A percentile compares a stretch with the other conserved stretches of the same genome.
phyloP scores from a whole-genome alignment of 768 basidiomycete species.

The Pluteus cervinus region DNA sequence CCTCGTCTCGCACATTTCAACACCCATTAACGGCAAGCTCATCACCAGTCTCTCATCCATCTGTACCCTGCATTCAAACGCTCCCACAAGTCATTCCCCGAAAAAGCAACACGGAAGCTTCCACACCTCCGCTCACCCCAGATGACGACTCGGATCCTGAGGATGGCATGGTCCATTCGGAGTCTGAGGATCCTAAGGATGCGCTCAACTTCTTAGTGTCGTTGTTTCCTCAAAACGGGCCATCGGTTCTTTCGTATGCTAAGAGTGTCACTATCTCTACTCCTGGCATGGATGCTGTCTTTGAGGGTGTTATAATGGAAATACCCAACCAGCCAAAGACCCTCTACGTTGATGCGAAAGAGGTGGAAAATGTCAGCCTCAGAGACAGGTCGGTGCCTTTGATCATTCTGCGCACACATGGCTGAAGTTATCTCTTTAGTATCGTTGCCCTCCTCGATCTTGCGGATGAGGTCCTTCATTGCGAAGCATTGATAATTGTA shows the following conservation, averaged over 20 bases:
- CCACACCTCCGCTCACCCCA: conserved; percentile 78
- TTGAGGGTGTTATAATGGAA: conserved; percentile 75
- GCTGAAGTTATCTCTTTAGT: conserved; percentile 28
- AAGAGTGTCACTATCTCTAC: conserved; percentile 70
- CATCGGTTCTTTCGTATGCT: conserved; percentile 63
- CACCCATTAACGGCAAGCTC: too few relatives aligned
- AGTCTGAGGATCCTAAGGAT: conserved; percentile 46
- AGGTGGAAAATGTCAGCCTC: conserved; percentile 69
- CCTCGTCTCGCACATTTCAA: too few relatives aligned
- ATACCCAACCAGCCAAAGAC: conserved; percentile 67
- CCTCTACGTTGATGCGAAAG: conserved; percentile 82
- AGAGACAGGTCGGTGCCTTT: conserved; percentile 62
- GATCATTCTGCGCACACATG: conserved; percentile 5
- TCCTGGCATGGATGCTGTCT: conserved; percentile 59
- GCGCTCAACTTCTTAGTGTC: conserved; percentile 75
- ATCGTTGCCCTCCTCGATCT: conserved; percentile 84
- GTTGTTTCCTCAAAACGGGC: conserved; percentile 69
- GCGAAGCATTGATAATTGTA: conserved; percentile 73
- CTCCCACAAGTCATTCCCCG: conserved; percentile 36
- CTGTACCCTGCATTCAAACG: conserved; percentile 18
- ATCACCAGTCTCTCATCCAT: conserved; percentile 3
- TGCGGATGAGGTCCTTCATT: conserved; percentile 78
- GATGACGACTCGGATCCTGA: conserved; percentile 47
- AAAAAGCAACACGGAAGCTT: conserved; percentile 37
- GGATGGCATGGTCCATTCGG: conserved; percentile 27